A percentile compares a stretch with the other conserved stretches of the same genome.
Conservation (phyloP, 75 land plant species). For the Sequoiadendron giganteum region DNA sequence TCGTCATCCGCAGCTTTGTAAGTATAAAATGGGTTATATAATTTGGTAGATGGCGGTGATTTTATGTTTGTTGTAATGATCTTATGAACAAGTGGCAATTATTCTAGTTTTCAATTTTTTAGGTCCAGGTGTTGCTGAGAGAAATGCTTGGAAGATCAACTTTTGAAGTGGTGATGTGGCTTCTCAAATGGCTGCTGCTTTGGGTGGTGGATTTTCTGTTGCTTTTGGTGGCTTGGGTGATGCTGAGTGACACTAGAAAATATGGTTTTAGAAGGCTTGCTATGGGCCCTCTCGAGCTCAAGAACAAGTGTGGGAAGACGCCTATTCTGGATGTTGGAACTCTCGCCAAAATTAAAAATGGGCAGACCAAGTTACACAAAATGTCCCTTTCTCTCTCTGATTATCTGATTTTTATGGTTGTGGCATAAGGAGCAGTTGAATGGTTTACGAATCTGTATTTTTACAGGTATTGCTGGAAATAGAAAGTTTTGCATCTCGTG, state of each 20-base stretch:
- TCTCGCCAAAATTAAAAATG: slow-evolving; percentile 48
- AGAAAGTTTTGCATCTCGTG: slow-evolving; percentile 15
- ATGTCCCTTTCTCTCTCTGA: background rate
- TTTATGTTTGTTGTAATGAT: no score
- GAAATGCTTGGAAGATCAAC: slow-evolving; percentile 74
- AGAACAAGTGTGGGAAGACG: slow-evolving; percentile 52
- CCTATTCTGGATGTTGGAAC: slow-evolving; percentile 80
- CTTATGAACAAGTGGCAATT: no score
- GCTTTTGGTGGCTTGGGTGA: slow-evolving; percentile 41
- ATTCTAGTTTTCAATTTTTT: background rate
- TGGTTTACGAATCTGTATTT: background rate
- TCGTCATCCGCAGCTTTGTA: slow-evolving; percentile 43
- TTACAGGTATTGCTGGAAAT: slow-evolving; percentile 47
- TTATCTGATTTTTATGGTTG: background rate
- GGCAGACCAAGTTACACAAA: slow-evolving; percentile 53
- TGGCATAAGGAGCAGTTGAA: no score
- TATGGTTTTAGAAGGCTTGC: slow-evolving; percentile 54
- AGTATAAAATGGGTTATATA: no score
- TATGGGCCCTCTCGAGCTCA: slow-evolving; percentile 66
- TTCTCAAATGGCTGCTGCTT: slow-evolving; percentile 66
- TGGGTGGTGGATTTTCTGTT: slow-evolving; percentile 57
- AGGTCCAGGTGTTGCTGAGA: slow-evolving; percentile 78
- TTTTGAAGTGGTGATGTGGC: slow-evolving; percentile 66
- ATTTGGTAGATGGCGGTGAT: no score
- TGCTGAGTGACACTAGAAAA: slow-evolving; percentile 54